Percentiles rank a stretch among this genome's conserved stretches.
phyloP scores from a whole-genome alignment of 257 asterid genomes.

The Jacaranda mimosifolia region DNA sequence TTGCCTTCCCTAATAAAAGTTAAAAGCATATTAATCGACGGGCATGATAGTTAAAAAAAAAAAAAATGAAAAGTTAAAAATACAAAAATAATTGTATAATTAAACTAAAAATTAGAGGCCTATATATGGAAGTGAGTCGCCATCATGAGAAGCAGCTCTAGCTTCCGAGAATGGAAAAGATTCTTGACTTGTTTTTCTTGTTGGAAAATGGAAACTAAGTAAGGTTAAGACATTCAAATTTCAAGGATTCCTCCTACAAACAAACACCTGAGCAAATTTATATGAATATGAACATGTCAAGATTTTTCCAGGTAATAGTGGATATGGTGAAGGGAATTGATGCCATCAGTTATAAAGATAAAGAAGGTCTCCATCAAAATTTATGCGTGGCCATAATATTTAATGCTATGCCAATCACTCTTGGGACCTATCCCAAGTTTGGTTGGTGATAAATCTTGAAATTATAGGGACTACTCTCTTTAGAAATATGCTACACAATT shows the following conservation, averaged over 20 bases:
- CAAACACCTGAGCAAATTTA: not conserved
- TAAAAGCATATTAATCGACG: too few species aligned
- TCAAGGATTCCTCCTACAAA: not conserved
- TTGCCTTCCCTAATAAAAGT: too few species aligned
- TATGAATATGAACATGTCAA: not conserved
- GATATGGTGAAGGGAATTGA: not conserved
- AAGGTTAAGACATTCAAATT: not conserved
- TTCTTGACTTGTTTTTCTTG: not conserved
- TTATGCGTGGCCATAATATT: constrained; percentile 7
- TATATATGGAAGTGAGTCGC: not conserved
- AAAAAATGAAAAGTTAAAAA: too few species aligned
- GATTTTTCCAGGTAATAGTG: not conserved
- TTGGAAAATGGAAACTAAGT: not conserved
- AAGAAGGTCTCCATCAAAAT: constrained; percentile 6
- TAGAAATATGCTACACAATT: too few species aligned
- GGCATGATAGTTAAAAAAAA: too few species aligned
- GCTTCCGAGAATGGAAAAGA: not conserved
- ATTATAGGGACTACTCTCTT: not conserved
- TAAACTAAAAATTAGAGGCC: not conserved
- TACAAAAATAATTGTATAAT: too few species aligned
- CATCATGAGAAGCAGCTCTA: not conserved
- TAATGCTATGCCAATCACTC: not conserved
- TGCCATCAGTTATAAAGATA: not conserved
- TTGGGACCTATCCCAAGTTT: constrained; percentile 2
- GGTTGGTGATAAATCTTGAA: not conserved